phyloP scores from a whole-genome alignment of 768 basidiomycete genomes.

The Termitomyces sp. region DNA sequence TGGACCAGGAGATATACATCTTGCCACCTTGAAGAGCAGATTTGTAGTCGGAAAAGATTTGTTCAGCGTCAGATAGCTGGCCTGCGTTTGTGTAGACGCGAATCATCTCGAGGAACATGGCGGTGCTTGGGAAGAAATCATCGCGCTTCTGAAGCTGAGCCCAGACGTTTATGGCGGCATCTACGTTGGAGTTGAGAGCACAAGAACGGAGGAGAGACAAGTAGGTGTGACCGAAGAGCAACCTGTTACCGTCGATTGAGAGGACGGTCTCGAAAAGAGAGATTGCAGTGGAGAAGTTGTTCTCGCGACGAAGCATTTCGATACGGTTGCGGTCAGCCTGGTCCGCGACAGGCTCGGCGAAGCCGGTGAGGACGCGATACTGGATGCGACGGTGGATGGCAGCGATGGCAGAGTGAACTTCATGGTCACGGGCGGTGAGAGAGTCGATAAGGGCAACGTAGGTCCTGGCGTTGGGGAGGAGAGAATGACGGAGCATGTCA shows the following conservation, averaged over 20 bases:
- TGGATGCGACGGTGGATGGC: conserved; percentile 37
- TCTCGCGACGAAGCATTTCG: conserved; percentile 48
- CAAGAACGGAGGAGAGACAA: conserved; percentile 56
- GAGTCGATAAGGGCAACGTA: conserved; percentile 58
- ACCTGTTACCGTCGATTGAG: conserved; percentile 24
- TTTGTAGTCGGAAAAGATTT: conserved; percentile 61
- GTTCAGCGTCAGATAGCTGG: conserved; percentile 43
- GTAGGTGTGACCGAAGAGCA: conserved; percentile 38
- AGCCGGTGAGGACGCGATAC: conserved; percentile 25
- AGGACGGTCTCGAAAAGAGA: conserved; percentile 64
- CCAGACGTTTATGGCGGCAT: conserved; percentile 62
- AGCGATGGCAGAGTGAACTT: conserved; percentile 45
- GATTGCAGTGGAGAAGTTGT: conserved; percentile 68
- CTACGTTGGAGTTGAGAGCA: conserved; percentile 48
- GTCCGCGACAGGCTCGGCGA: conserved; percentile 13
- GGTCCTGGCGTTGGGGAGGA: conserved; percentile 59
- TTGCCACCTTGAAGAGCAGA: conserved; percentile 32
- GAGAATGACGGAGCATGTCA: conserved; percentile 54
- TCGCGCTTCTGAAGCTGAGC: conserved; percentile 49
- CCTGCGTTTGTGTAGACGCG: conserved; percentile 48
- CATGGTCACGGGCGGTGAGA: conserved; percentile 62
- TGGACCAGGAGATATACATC: conserved; percentile 26
- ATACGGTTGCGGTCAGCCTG: conserved; percentile 34
- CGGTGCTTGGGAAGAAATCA: conserved; percentile 25
- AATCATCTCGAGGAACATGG: conserved; percentile 52